Percentiles rank a stretch among this genome's conserved stretches.
Evolutionary conservation across 306 rosid genomes (phyloP).

Genomic region (Quercus robur): DNA sequence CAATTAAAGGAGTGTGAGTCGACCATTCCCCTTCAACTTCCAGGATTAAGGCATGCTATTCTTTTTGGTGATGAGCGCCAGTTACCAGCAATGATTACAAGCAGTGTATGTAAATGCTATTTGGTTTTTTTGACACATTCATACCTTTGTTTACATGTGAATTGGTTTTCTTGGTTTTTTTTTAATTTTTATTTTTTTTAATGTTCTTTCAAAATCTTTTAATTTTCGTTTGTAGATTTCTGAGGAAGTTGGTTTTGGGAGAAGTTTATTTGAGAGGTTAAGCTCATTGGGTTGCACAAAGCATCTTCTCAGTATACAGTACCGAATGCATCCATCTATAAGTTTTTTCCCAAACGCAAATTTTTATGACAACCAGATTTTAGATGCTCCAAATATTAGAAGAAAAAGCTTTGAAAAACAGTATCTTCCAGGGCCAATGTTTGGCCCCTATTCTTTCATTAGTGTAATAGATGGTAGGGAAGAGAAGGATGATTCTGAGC

Average conservation of each 20-base stretch:
- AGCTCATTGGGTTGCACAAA: slow-evolving; percentile 42
- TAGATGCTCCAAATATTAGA: slow-evolving; percentile 52
- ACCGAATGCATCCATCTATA: slow-evolving; percentile 83
- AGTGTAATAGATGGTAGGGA: slow-evolving; percentile 68
- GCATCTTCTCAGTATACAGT: slow-evolving; percentile 62
- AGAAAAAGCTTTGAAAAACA: slow-evolving; percentile 35
- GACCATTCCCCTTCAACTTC: slow-evolving; percentile 59
- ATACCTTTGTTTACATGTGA: neutral
- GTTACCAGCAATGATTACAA: slow-evolving; percentile 64
- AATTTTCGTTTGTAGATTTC: slow-evolving; percentile 38
- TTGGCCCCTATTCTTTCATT: slow-evolving; percentile 75
- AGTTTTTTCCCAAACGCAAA: slow-evolving; percentile 62
- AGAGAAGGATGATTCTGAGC: slow-evolving; percentile 66
- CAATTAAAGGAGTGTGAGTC: slow-evolving; percentile 81
- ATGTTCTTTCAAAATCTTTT: neutral
- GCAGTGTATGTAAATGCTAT: slow-evolving; percentile 41
- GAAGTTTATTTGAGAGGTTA: slow-evolving; percentile 75
- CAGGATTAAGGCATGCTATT: slow-evolving; percentile 47
- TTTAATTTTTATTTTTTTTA: too few species aligned
- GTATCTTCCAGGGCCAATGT: slow-evolving; percentile 60
- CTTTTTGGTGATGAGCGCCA: slow-evolving; percentile 84
- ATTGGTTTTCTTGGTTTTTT: neutral
- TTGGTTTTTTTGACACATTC: neutral
- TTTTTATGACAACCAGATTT: slow-evolving; percentile 48
- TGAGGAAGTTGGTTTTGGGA: slow-evolving; percentile 52